Percentiles rank a stretch among this genome's conserved stretches.
phyloP scores from a whole-genome alignment of 2,329 filamentous ascomycete species.

The Diaporthe ilicicola region DNA sequence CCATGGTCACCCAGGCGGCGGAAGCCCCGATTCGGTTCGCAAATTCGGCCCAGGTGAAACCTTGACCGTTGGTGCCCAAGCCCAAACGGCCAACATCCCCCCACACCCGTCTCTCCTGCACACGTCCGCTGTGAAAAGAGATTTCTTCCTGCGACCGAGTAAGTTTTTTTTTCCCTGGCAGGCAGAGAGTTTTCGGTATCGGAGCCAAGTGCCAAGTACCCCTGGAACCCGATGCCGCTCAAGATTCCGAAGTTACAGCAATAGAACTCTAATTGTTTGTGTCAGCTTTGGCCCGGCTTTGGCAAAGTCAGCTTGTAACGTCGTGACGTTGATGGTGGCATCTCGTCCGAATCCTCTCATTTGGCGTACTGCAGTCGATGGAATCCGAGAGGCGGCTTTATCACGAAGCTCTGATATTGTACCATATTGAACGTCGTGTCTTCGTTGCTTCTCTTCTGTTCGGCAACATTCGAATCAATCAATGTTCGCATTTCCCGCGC shows the following conservation, averaged over 20 bases:
- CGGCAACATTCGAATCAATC: background rate
- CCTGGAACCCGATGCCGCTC: background rate
- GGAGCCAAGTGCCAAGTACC: background rate
- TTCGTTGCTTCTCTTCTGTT: background rate
- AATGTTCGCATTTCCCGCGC: too few relatives aligned
- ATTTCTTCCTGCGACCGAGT: background rate
- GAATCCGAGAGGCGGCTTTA: too few relatives aligned
- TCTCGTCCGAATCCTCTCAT: background rate
- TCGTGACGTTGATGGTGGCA: background rate
- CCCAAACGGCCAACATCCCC: background rate
- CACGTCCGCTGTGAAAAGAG: background rate
- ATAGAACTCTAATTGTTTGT: background rate
- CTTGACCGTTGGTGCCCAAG: constrained; percentile 5
- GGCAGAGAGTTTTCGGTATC: background rate
- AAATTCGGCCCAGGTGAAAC: constrained; percentile 6
- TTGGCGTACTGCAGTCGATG: background rate
- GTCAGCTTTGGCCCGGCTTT: background rate
- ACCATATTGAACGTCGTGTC: background rate
- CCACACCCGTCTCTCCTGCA: background rate
- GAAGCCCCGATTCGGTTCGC: background rate
- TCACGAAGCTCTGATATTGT: too few relatives aligned
- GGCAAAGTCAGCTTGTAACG: background rate
- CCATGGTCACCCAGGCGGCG: background rate
- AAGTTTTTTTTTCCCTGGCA: background rate
- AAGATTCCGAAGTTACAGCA: background rate